Evolutionary conservation across 2,329 filamentous ascomycete species (phyloP).

Genomic region (Cytospora paraplurivora): DNA sequence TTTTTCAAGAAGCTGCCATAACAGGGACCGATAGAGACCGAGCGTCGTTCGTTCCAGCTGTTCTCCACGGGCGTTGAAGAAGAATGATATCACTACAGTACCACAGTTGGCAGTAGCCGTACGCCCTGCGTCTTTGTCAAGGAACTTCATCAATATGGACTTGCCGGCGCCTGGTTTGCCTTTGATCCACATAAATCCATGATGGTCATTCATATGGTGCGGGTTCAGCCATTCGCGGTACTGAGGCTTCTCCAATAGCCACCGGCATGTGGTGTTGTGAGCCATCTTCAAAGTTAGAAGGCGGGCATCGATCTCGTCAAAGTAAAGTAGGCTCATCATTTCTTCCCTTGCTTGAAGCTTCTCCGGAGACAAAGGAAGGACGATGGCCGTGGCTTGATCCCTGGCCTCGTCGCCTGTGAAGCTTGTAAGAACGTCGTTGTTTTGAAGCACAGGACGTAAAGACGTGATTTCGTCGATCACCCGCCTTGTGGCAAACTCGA

Average conservation of each 20-base stretch:
- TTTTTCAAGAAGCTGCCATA: conserved; percentile 47
- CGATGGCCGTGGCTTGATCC: not conserved
- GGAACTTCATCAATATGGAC: conserved; percentile 50
- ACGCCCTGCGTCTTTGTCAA: conserved; percentile 20
- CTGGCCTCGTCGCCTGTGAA: not conserved
- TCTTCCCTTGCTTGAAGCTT: not conserved
- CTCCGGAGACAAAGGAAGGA: not conserved
- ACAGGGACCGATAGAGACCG: conserved; percentile 54
- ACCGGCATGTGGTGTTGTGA: not conserved
- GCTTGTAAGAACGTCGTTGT: not conserved
- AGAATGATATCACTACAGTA: conserved; percentile 44
- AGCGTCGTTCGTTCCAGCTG: conserved; percentile 46
- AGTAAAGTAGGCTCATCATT: not conserved
- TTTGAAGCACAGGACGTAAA: not conserved
- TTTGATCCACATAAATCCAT: conserved; percentile 50
- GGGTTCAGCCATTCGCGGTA: not conserved
- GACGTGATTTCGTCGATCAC: not conserved
- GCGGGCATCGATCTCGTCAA: not conserved
- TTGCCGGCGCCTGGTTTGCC: conserved; percentile 51
- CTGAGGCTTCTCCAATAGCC: not conserved
- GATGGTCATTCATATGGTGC: conserved; percentile 32
- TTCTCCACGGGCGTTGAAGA: conserved; percentile 51
- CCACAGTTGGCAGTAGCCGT: conserved; percentile 27
- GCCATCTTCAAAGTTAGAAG: not conserved
- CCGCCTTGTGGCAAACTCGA: conserved; percentile 17